Evolutionary conservation across 1,284 basidiomycete species (phyloP), one percentile per base, ranked within the genome.

Genomic region (Boletus mariae): DNA sequence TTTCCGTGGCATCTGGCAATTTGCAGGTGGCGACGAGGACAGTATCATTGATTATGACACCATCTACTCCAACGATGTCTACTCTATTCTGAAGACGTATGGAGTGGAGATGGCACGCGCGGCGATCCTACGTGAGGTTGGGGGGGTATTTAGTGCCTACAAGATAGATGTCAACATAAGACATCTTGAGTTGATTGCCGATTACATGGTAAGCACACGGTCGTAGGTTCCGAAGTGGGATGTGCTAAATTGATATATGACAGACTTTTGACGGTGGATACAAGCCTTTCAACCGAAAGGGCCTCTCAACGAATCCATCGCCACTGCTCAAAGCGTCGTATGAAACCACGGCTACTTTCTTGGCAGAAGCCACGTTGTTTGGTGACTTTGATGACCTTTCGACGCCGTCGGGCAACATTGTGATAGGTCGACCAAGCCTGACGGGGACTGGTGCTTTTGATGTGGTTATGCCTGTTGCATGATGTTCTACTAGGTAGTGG

Each of bases 211-310:
- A 65, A 60, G 87, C 47, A 23, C 31, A 12, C 45, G 10, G 23
- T 47, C 10, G 40, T 5, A 25, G 12, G 23, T 42, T 56, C 34
- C 37, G 11, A 34, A 51, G 13, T 26, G 48, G 38, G 48, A 54
- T 48, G 25, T 47, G 52, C 32, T 51, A 13, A 53, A 41, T 40
- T 55, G 46, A 48, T 53, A 47, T 12, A 34, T 32, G 35, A 40
- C 62, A 98, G 93, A 99, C 97, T 1, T 97, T 95, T 67, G 92
- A 94, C 48, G 97, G 97, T 44, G 94, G 91, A 25, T 99, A 96
- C 78, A 92, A 92, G 71, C 94, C 97, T 2, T 99, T 99, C 77
- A 99, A 98, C 73, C 87, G 97, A 49, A 93, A 89, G 56, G 97
- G 97, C 59, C 90, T 99, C 55, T 87, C 92, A 20, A 86, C 88